Base-by-base conservation (phyloP, 176 grass and related monocot species). In the Panicum miliaceum region DNA sequence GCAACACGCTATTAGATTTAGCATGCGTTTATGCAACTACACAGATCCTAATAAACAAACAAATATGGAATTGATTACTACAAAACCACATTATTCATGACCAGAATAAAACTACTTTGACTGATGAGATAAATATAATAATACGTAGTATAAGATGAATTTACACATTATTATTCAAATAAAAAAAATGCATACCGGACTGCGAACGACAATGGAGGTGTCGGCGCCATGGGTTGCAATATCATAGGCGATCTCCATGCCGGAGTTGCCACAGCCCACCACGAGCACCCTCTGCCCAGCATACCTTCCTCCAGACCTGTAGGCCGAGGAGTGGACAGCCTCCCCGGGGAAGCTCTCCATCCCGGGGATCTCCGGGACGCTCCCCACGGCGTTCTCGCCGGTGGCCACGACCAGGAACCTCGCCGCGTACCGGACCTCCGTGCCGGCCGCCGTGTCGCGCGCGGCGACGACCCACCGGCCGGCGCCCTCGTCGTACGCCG, bases 221-320 rank as follows among this genome's bases (percentile, higher is more conserved):
- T 75, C 20, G 0, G 78, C 88, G 8, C 73, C 78, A 83, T 86
- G 48, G 37, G 3, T 57, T 0, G 87, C 62, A 53, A 93, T 88
- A 36, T 90, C 88, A 4, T 90, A 88, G 3, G 88, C 85, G 1
- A 93, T 90, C 78, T 93, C 91, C 82, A 93, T 90, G 1, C 88
- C 88, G 0, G 88, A 93, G 22, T 93, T 90, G 23, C 91, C 91
- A 3, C 46, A 50, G 3, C 91, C 91, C 7, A 93, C 77, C 0
- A 93, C 85, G 2, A 93, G 62, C 5, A 93, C 72, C 0, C 16
- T 85, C 47, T 66, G 50, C 8, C 73, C 72, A 1, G 78, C n/a
- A 29, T 90, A 93, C 0, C 0, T 1, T 0, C 18, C 12, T 7
- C 88, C 88, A 0, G 85, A 90, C 78, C 83, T 90, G 67, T 64